A percentile compares a stretch with the other conserved stretches of the same genome.
These are phyloP conservation scores for Lachnellula subtilissima DNA, from an alignment of 2,329 filamentous ascomycete genomes.

Conservation along the genomic window DNA sequence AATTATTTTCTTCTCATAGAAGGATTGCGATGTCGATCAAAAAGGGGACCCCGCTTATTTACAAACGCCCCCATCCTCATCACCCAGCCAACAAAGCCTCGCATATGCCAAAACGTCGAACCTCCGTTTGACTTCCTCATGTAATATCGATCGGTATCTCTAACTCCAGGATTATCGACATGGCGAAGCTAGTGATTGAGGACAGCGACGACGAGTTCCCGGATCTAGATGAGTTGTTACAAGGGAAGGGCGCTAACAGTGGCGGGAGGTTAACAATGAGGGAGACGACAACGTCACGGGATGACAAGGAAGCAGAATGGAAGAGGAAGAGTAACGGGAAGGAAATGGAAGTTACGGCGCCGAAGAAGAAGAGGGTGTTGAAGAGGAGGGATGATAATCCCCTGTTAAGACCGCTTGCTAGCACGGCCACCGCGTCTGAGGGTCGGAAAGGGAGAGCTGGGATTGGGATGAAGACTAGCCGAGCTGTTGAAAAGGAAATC, in stretches of 20 bases:
- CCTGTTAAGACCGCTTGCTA: conserved; percentile 12
- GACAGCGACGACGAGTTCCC: conserved; percentile 17
- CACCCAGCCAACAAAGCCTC: too few species aligned
- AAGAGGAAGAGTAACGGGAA: background rate
- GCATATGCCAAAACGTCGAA: too few species aligned
- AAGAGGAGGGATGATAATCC: conserved; percentile 18
- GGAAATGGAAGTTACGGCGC: background rate
- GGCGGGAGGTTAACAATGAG: background rate
- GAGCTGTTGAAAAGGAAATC: background rate
- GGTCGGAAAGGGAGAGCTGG: background rate
- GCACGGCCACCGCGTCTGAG: conserved; percentile 1
- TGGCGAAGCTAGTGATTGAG: conserved; percentile 4
- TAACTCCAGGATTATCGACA: background rate
- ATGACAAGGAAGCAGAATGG: background rate
- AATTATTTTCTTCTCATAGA: too few species aligned
- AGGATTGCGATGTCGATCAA: too few species aligned
- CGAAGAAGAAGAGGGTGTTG: conserved; percentile 16
- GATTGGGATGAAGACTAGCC: background rate
- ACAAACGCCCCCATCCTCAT: too few species aligned
- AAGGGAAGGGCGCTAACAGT: background rate
- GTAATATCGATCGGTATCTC: too few species aligned
- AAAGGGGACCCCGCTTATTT: too few species aligned
- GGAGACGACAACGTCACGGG: background rate
- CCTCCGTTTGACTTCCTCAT: too few species aligned
- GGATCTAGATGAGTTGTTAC: background rate